Conservation (phyloP, 257 asterid species). For the Salvia miltiorrhiza region DNA sequence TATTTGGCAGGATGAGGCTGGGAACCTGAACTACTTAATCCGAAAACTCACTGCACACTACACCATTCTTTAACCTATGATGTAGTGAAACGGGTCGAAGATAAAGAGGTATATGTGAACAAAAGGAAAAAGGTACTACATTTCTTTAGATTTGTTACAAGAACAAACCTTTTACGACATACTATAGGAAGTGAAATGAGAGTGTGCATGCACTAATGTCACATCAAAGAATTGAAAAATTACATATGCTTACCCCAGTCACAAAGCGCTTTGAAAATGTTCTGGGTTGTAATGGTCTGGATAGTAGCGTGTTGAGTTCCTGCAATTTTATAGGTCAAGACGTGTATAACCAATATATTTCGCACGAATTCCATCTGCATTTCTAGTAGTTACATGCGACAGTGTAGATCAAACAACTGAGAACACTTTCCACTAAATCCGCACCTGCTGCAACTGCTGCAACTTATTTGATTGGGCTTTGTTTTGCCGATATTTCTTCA, state of each 20-base stretch:
- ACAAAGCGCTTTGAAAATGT: slow-evolving; percentile 76
- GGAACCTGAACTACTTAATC: no score
- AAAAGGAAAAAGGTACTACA: not conserved
- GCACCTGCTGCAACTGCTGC: slow-evolving; percentile 74
- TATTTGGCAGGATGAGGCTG: no score
- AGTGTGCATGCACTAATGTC: slow-evolving; percentile 6
- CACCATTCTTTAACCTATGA: not conserved
- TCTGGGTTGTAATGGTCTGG: slow-evolving; percentile 80
- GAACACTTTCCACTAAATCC: slow-evolving; percentile 4
- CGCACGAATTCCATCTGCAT: not conserved
- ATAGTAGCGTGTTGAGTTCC: slow-evolving; percentile 73
- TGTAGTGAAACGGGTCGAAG: not conserved
- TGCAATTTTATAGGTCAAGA: slow-evolving; percentile 36
- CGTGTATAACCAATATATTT: not conserved
- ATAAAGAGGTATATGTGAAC: not conserved
- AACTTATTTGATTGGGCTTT: slow-evolving; percentile 65
- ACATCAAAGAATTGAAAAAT: not conserved
- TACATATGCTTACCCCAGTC: slow-evolving; percentile 71
- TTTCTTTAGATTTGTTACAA: not conserved
- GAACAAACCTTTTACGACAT: not conserved
- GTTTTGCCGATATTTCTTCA: slow-evolving; percentile 57
- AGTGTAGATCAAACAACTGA: not conserved
- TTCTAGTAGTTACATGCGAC: not conserved
- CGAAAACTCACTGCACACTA: not conserved
- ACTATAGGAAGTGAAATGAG: slow-evolving; percentile 2